Conservation (phyloP, 345 rosid species). For the Linum lewisii region DNA sequence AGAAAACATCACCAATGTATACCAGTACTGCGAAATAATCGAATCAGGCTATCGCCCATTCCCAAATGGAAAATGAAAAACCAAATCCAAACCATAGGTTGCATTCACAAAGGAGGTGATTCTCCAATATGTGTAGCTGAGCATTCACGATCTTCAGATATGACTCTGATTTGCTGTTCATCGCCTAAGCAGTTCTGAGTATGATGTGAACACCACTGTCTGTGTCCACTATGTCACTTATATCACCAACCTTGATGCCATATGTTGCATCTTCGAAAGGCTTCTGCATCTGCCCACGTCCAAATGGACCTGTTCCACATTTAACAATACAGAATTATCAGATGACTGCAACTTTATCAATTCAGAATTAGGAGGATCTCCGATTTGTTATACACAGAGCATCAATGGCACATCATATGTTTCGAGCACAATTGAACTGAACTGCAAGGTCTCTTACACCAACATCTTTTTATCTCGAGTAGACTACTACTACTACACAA, state of each 20-base stretch:
- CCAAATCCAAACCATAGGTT: too few relatives aligned
- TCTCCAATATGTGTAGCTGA: too few relatives aligned
- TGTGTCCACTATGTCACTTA: constrained; percentile 82
- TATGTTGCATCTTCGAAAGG: constrained; percentile 87
- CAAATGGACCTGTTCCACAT: constrained; percentile 56
- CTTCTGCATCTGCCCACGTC: constrained; percentile 94
- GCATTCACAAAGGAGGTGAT: too few relatives aligned
- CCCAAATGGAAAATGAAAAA: too few relatives aligned
- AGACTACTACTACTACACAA: too few relatives aligned
- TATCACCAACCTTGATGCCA: constrained; percentile 72
- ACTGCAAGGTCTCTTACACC: not conserved
- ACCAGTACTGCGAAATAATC: too few relatives aligned
- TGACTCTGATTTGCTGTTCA: too few relatives aligned
- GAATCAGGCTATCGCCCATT: too few relatives aligned
- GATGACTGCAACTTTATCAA: not conserved
- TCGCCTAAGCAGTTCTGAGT: constrained; percentile 53
- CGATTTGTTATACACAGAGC: not conserved
- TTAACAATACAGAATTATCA: constrained; percentile 1
- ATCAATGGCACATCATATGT: not conserved
- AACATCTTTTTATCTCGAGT: too few relatives aligned
- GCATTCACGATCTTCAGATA: too few relatives aligned
- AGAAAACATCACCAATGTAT: too few relatives aligned
- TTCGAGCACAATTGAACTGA: not conserved
- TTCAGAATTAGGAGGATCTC: not conserved
- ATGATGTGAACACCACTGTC: constrained; percentile 94